A percentile compares a stretch with the other conserved stretches of the same genome.
Conservation (phyloP, 2,329 filamentous ascomycete genomes). For the Epicoccum nigrum region DNA sequence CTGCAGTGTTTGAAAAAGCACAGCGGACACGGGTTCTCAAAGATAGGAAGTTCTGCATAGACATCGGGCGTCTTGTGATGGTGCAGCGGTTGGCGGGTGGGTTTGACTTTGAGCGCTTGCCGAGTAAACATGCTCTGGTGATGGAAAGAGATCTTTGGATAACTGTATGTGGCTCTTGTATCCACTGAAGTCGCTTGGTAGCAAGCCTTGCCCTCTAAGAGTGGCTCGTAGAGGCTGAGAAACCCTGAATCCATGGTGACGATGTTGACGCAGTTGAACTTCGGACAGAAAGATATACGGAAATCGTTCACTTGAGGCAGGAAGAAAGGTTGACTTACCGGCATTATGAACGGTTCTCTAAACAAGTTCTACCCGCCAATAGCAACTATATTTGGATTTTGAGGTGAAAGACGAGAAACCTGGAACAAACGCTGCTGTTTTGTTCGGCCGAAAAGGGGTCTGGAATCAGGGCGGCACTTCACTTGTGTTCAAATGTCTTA, state of each 20-base stretch:
- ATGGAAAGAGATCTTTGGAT: conserved; percentile 8
- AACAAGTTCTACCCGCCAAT: conserved; percentile 7
- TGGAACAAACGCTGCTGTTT: conserved; percentile 13
- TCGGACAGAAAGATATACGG: background rate
- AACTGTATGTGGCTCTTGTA: conserved; percentile 10
- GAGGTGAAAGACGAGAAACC: conserved; percentile 5
- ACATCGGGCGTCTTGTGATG: conserved; percentile 30
- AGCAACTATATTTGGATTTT: conserved; percentile 21
- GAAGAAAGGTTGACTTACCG: conserved; percentile 31
- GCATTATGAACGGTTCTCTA: conserved; percentile 29
- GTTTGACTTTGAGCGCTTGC: conserved; percentile 2
- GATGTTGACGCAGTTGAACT: background rate
- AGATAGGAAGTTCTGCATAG: conserved; percentile 35
- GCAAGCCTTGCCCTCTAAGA: conserved; percentile 18
- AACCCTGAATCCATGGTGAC: conserved; percentile 21
- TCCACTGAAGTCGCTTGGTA: conserved; percentile 22
- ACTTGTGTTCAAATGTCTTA: conserved; percentile 21
- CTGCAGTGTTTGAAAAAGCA: conserved; percentile 34
- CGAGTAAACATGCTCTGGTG: conserved; percentile 4
- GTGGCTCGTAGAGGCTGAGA: conserved; percentile 15
- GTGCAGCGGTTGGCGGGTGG: conserved; percentile 27
- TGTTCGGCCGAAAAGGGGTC: conserved; percentile 13
- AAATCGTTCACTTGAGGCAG: too few relatives aligned
- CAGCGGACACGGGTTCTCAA: conserved; percentile 37
- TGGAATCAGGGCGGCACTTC: conserved; percentile 7